A percentile compares a stretch with the other conserved stretches of the same genome.
Conservation (phyloP, 495 filamentous ascomycete genomes). For the Evernia prunastri region DNA sequence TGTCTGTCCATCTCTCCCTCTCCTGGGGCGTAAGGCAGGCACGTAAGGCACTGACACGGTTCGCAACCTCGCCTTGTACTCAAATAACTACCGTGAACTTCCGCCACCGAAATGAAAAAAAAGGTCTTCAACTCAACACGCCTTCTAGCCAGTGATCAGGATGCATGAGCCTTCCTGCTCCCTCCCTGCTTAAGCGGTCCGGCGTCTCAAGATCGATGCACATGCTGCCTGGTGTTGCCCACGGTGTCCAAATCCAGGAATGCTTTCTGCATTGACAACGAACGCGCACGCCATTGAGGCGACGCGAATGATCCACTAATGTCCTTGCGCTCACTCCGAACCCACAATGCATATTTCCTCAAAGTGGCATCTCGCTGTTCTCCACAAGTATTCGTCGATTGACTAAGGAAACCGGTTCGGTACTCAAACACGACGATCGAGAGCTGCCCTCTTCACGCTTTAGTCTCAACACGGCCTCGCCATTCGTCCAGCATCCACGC, state of each 20-base stretch:
- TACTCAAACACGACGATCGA: constrained; percentile 3
- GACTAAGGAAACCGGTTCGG: background rate
- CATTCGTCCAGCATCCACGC: constrained; percentile 11
- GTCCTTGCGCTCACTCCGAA: background rate
- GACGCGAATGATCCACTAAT: constrained; percentile 1
- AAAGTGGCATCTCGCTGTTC: background rate
- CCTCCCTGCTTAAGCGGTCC: background rate
- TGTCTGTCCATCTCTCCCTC: constrained; percentile 2
- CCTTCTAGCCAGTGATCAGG: constrained; percentile 2
- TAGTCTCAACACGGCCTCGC: constrained; percentile 3
- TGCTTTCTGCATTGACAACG: constrained; percentile 6
- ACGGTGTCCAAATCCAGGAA: constrained; percentile 5
- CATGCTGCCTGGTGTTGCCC: background rate
- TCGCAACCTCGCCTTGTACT: background rate
- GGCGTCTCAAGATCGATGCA: constrained; percentile 8
- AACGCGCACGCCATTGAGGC: background rate
- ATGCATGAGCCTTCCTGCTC: background rate
- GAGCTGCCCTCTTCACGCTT: background rate
- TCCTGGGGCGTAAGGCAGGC: constrained; percentile 7
- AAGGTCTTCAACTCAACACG: background rate
- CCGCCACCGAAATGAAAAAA: background rate
- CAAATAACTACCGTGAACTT: background rate
- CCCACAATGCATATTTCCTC: background rate
- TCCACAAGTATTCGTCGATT: constrained; percentile 7
- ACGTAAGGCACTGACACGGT: constrained; percentile 5